Base-by-base conservation (phyloP, 352 stramenopile genomes). In the Phytophthora crassamura region DNA sequence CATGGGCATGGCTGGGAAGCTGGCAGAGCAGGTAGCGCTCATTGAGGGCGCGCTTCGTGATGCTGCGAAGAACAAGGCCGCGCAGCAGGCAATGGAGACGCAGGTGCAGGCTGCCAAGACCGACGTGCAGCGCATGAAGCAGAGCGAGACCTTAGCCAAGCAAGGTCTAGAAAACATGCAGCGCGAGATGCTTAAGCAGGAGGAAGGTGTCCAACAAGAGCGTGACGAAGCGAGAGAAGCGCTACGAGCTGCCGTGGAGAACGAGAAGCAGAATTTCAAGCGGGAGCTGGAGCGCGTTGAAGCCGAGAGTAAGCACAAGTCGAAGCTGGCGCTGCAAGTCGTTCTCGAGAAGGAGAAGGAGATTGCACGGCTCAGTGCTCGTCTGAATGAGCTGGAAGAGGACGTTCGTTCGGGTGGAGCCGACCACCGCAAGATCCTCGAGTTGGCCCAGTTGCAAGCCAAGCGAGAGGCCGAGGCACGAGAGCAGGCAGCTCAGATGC, bases 361-460 rank as follows among this genome's bases (percentile, higher is more conserved):
- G 48, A 90, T 95, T 43, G 71, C 78, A 20, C 69, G 69, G 0
- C 59, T 94, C 11, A 73, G 72, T 11, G 77, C 67, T 9, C 77
- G 86, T 15, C 78, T 95, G 7, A 51, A 72, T 2, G 79, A 92
- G 42, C 45, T 97, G 14, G 87, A 97, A 59, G 86, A 95, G 63
- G 89, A 97, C 35, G 88, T 95, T 46, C 85, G 86, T 3, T 91
- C 82, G 2, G 89, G 89, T 16, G 88, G 90, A 36, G 85, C 88
- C 1, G 89, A 93, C 50, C 86, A 95, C 61, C 87, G 89, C 35
- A 93, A 93, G 51, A 97, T 97, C 42, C 86, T 97, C 42, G 87
- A 95, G 51, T 87, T 94, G 45, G 89, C 89, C 0, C 84, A 93
- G 58, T 68, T 95, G 39, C 89, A 97, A 65, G 89, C 89, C 5